Base-by-base conservation (phyloP, 768 basidiomycete species). In the Phaffia tasmanica region DNA sequence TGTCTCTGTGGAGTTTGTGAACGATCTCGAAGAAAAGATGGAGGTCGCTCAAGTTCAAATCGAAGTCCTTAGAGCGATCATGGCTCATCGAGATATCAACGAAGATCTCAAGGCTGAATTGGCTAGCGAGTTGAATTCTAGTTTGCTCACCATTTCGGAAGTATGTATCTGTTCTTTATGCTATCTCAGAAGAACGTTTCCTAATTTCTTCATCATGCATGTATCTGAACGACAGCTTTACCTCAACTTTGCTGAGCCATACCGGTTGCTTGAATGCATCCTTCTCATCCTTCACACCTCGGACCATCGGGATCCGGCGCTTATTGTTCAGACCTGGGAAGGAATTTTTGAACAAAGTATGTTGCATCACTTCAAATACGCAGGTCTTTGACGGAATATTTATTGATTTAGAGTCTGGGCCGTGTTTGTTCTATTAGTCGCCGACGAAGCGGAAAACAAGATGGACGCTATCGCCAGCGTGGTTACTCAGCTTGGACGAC, bases 11-110 rank as follows among this genome's bases (percentile, higher is more conserved):
- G 86, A 89, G 59, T 95, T 98, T 80, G 81, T 94, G n/a, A 89
- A 87, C 0, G 87, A 89, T 71, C 80, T 95, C 23, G 93, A 97
- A 79, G 95, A 99, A 76, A 91, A 92, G 74, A 82, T 97, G 16
- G 95, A 99, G 54, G 95, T 99, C 29, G 89, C 92, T 7, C 88
- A 94, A 77, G 90, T 98, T 11, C 95, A 99, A 74, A 79, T 93
- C n/a, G 94, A 97, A 76, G 82, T 95, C 57, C 88, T 84, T 72
- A 82, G 87, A 70, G 76, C 74, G 8, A 71, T 85, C 50, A 81
- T 82, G 65, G 81, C 83, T 70, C 63, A 73, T 51, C 63, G 63
- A 3, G 72, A 73, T 25, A 69, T 77, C 62, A 71, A 70, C 19
- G 68, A 70, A 18, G 74, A 74, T 49, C 74, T 76, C 55, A 73